Conservation (phyloP, 2,329 filamentous ascomycete genomes). For the Trichophyton verrucosum region DNA sequence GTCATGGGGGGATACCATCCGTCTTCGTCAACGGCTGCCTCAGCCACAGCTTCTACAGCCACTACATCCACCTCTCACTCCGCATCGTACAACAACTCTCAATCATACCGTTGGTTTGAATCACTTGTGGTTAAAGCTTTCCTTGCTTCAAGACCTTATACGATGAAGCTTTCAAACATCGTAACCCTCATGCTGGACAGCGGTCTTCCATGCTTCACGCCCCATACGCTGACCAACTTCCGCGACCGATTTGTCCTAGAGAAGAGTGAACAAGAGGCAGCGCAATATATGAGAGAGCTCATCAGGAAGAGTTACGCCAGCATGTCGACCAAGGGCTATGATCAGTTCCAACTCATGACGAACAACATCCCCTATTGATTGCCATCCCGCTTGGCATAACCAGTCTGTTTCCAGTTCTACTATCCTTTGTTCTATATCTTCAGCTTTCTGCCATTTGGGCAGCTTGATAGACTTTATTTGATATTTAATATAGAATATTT, state of each 20-base stretch:
- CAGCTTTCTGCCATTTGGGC: neutral
- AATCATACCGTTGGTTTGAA: slow-evolving; percentile 91
- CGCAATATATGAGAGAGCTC: slow-evolving; percentile 81
- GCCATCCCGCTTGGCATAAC: no score
- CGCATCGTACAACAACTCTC: slow-evolving; percentile 47
- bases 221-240: slow-evolving; percentile 86
- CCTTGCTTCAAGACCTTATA: slow-evolving; percentile 72
- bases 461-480: neutral
- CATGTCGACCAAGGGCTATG: slow-evolving; percentile 87
- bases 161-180: slow-evolving; percentile 78
- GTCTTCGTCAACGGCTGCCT: neutral
- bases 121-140: slow-evolving; percentile 94
- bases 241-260: slow-evolving; percentile 85
- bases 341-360: slow-evolving; percentile 93
- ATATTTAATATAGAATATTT: neutral
- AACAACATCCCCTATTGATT: slow-evolving; percentile 87
- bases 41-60: neutral
- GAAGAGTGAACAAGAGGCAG: slow-evolving; percentile 80
- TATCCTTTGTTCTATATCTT: neutral
- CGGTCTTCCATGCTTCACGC: slow-evolving; percentile 94
- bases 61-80: slow-evolving; percentile 11
- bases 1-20: slow-evolving; percentile 65
- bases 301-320: slow-evolving; percentile 83
- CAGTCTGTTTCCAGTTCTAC: no score
- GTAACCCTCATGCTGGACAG: slow-evolving; percentile 93